Percentiles rank a stretch among this genome's conserved stretches.
phyloP scores from a whole-genome alignment of 495 filamentous ascomycete species.

The Tetracladium setigerum region DNA sequence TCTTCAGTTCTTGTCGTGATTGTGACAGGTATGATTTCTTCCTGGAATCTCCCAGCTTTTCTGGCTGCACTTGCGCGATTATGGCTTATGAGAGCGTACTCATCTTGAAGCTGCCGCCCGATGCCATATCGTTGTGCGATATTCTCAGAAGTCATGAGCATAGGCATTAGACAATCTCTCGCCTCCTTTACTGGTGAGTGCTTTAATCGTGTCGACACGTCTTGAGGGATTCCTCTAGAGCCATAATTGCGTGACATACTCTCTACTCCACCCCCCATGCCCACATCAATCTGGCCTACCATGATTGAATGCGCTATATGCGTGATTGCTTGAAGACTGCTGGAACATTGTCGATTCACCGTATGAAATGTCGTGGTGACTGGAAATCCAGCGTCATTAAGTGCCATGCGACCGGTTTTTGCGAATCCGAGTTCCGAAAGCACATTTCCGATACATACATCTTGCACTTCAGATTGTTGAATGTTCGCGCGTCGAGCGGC shows the following conservation, averaged over 20 bases:
- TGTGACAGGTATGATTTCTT: constrained; percentile 57
- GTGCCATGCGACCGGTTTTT: constrained; percentile 69
- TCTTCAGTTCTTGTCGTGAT: constrained; percentile 43
- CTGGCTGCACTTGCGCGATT: constrained; percentile 54
- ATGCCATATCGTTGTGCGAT: constrained; percentile 60
- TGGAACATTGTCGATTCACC: constrained; percentile 63
- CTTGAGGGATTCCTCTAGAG: constrained; percentile 56
- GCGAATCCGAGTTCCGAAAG: constrained; percentile 63
- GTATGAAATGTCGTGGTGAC: constrained; percentile 57
- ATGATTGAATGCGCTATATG: constrained; percentile 54
- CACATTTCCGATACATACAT: constrained; percentile 63
- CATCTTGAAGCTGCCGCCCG: constrained; percentile 53
- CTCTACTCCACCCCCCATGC: constrained; percentile 67
- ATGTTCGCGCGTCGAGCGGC: constrained; percentile 57
- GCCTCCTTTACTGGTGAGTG: constrained; percentile 49
- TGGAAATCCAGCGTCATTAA: constrained; percentile 58
- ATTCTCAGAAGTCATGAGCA: constrained; percentile 67
- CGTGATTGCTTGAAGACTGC: constrained; percentile 57
- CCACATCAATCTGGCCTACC: constrained; percentile 53
- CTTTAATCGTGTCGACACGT: constrained; percentile 54
- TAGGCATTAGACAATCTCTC: constrained; percentile 63
- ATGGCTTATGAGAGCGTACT: constrained; percentile 54
- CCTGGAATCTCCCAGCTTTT: constrained; percentile 50
- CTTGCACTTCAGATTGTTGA: constrained; percentile 52
- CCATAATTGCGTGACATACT: constrained; percentile 68